Base-by-base conservation (phyloP, 2,329 filamentous ascomycete species). In the Monilinia fructicola region DNA sequence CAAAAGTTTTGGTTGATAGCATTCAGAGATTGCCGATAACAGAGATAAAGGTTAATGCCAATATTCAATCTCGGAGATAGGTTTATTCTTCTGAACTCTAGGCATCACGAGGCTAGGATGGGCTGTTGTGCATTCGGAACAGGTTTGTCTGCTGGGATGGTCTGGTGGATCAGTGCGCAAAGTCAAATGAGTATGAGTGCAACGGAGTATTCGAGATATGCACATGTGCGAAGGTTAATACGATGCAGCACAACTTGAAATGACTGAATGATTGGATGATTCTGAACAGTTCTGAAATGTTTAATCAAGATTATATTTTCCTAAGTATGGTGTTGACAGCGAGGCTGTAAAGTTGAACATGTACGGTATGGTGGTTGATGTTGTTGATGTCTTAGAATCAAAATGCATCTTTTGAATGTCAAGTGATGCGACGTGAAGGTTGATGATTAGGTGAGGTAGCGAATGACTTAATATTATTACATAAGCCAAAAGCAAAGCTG, bases 61-160 rank as follows among this genome's bases (percentile, higher is more conserved):
- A n/a, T 40, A 63, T 42, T 16, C 38, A 10, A 16, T 54, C 28
- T 59, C 44, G n/a, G 63, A 44, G 35, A 54, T 21, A 46, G 42
- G n/a, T 61, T 53, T 35, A 21, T 10, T 35, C 48, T 23, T 46
- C 44, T 40, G 46, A 35, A 42, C 40, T 61, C 64, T 52, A 26
- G 48, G 46, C 64, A 65, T 65, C 64, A 65, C 64, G 35, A 60
- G 64, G 64, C 56, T 60, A 44, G n/a, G 23, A n/a, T 50, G 31
- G 55, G 54, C 31, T 42, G 63, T 23, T 61, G 54, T 61, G 46
- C 64, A 65, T 48, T 46, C 44, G 64, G 35, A 18, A 48, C 31
- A 42, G 31, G 31, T 35, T 38, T 40, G 64, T 54, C 55, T 50
- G 54, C 46, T 50, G 54, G 52, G 54, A 44, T 53, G 55, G 64